Evolutionary conservation across 306 rosid species (phyloP).

Genomic region (Quercus glauca): DNA sequence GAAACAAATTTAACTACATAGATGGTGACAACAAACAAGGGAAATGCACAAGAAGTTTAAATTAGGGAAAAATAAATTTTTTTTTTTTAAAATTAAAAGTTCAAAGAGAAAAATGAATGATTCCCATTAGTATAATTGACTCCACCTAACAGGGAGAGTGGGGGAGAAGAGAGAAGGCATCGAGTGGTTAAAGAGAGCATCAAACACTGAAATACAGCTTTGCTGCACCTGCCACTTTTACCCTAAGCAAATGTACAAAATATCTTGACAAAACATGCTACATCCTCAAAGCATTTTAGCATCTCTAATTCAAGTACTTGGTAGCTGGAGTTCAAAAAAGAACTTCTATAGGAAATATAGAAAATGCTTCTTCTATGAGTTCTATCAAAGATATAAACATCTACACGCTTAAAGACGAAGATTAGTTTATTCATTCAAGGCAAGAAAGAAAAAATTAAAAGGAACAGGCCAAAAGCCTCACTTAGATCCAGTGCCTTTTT

Average conservation of each 20-base stretch:
- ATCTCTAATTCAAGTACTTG: not conserved
- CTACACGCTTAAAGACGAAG: no score
- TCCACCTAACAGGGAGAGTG: not conserved
- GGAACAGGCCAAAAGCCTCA: not conserved
- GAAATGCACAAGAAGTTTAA: not conserved
- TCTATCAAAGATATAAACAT: not conserved
- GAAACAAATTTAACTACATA: not conserved
- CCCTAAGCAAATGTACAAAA: not conserved
- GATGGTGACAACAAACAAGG: not conserved
- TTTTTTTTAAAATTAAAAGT: not conserved
- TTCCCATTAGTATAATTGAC: not conserved
- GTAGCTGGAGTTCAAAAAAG: not conserved
- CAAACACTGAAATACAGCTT: not conserved
- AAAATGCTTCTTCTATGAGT: not conserved
- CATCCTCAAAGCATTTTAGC: not conserved
- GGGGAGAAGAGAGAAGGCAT: not conserved
- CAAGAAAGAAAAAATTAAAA: not conserved
- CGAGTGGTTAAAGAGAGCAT: not conserved
- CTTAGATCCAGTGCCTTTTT: not conserved
- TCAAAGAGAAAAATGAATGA: not conserved
- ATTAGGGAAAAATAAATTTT: not conserved
- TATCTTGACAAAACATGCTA: not conserved
- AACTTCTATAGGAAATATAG: not conserved
- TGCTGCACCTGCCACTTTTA: not conserved
- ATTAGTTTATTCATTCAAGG: not conserved